Evolutionary conservation across 1,284 basidiomycete genomes (phyloP).

Genomic region (Apiotrichum sp.): DNA sequence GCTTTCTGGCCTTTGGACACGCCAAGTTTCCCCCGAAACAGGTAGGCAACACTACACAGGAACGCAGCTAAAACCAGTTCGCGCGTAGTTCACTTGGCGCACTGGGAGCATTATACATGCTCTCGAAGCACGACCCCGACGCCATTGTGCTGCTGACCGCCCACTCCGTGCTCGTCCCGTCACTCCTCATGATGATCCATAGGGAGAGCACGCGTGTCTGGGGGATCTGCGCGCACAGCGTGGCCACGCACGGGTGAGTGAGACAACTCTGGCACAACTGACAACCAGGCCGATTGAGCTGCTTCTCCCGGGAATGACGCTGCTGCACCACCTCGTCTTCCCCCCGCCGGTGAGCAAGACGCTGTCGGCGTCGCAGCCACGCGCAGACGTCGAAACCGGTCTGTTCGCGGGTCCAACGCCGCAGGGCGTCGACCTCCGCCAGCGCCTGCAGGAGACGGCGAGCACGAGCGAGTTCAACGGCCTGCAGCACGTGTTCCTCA

Average conservation of each 20-base stretch:
- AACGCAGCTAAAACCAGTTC: neutral
- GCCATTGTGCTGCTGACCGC: conserved; percentile 33
- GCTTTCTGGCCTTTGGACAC: conserved; percentile 12
- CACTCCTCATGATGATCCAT: conserved; percentile 28
- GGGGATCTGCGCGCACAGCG: conserved; percentile 21
- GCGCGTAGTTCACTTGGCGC: conserved; percentile 9
- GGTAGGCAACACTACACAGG: too few relatives aligned
- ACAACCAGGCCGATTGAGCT: conserved; percentile 27
- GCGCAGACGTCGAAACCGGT: conserved; percentile 3
- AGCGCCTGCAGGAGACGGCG: conserved; percentile 17
- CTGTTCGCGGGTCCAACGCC: conserved; percentile 8
- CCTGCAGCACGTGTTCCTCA: conserved; percentile 66
- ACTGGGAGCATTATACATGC: conserved; percentile 22
- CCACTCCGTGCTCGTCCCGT: conserved; percentile 27
- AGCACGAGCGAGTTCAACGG: conserved; percentile 54
- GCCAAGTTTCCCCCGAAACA: conserved; percentile 1
- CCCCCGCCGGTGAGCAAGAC: conserved; percentile 20
- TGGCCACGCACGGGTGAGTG: conserved; percentile 5
- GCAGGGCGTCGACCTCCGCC: conserved; percentile 31
- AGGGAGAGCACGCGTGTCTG: conserved; percentile 27
- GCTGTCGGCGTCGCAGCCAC: neutral
- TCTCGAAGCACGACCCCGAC: conserved; percentile 29
- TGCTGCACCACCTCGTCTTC: conserved; percentile 41
- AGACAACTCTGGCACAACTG: too few relatives aligned
- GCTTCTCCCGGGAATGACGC: conserved; percentile 22